Percentiles rank a stretch among this genome's conserved stretches.
These are phyloP conservation scores for Calophaca sinica DNA, from an alignment of 306 rosid genomes.

Conservation along the genomic window DNA sequence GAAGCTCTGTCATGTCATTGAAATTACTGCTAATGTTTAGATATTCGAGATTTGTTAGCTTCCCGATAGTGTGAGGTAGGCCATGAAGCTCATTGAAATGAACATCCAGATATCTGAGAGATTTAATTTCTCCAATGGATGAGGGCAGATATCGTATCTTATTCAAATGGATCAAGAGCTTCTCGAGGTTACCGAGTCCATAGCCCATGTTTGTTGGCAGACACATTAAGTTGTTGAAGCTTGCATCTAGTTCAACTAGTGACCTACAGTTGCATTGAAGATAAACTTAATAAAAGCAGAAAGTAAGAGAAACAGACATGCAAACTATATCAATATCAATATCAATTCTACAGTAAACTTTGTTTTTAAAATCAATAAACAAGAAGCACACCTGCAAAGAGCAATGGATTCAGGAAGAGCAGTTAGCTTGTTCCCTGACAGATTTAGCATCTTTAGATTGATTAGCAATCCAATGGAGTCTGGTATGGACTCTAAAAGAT, in stretches of 20 bases:
- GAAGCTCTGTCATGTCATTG: constrained; percentile 58
- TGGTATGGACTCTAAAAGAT: constrained; percentile 53
- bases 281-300: constrained; percentile 24
- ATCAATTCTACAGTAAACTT: not conserved
- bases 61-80: constrained; percentile 58
- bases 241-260: constrained; percentile 58
- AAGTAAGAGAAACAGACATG: constrained; percentile 8
- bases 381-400: constrained; percentile 56
- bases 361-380: not conserved
- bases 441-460: constrained; percentile 57
- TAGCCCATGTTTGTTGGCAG: constrained; percentile 58
- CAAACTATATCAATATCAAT: not conserved
- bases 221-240: constrained; percentile 60
- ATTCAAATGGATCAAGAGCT: constrained; percentile 55
- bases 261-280: constrained; percentile 47
- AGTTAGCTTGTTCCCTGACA: constrained; percentile 56
- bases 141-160: constrained; percentile 60
- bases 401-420: constrained; percentile 60
- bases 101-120: constrained; percentile 60
- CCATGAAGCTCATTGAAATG: constrained; percentile 68
- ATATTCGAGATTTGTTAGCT: constrained; percentile 57
- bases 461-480: constrained; percentile 53
- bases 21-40: constrained; percentile 63
- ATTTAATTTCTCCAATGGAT: constrained; percentile 63
- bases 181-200: constrained; percentile 59